Base-by-base conservation (phyloP, 257 asterid species). In the Nicotiana attenuata region DNA sequence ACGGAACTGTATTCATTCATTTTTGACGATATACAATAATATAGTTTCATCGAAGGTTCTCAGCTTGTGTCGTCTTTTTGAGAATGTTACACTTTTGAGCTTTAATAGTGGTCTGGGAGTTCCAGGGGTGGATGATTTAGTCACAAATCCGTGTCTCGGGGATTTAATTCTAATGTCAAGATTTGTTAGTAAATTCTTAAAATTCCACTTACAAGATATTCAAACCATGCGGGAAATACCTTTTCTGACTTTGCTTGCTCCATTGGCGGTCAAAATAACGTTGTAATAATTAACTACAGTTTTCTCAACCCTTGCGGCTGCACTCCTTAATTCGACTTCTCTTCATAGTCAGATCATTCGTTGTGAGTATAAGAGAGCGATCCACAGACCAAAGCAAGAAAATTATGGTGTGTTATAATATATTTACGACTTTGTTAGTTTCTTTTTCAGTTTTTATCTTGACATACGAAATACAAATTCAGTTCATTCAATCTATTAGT, bases 1-100 rank as follows among this genome's bases (percentile, higher is more conserved):
- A 73, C 61, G 80, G 80, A 78, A 60, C 22, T 63, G 86, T 87
- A 87, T 85, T 87, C 88, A 67, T 87, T 91, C 90, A 89, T 85
- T 92, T 87, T 92, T 89, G 87, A 82, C 71, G 28, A 73, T 64
- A 61, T 57, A 57, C 66, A 84, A 81, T 86, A 76, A 76, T 76
- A 82, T 50, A 61, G 67, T 17, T 76, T 64, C 50, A 73, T 50
- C 3, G 10, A 75, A 63, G 24, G 41, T 73, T 50, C 24, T 73
- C 79, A 15, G 41, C 45, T 50, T 47, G 61, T 47, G 61, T 50
- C 79, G 15, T 71, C 38, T 22, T 73, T 15, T 73, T 73, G 63
- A 73, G 2, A 73, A 3, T 73, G 63, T 75, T 5, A 26, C 61
- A 15, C 26, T 45, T 71, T 45, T 45, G 35, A 69, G 77, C 29